Evolutionary conservation across 2,329 filamentous ascomycete genomes (phyloP), one percentile per base, ranked within the genome.

Genomic region (Exophiala viscosa): DNA sequence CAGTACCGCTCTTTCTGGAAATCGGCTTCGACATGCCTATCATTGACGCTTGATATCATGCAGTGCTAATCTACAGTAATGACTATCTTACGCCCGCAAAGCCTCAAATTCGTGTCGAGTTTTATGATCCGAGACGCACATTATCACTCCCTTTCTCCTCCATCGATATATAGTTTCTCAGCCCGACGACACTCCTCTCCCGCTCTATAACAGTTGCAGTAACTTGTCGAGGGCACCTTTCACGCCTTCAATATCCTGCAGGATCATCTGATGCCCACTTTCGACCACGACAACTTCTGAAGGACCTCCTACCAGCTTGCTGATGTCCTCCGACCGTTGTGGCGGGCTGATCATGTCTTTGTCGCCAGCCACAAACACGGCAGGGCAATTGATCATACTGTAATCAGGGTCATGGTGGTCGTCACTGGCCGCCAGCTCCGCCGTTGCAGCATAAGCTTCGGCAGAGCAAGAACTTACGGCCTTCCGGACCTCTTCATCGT

Each of bases 341-440:
- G 62, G 38, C 3, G 67, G 64, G 23, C 63, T 66, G 18, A 70
- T 69, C 7, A 58, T 51, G 48, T 69, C 67, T 45, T 63, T 57
- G 42, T 68, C 65, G 2, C 67, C 67, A 1, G 64, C 64, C 2
- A 70, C 60, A 18, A 69, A 62, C 1, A 67, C 51, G 5, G 58
- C 47, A 1, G 66, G 66, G 35, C 65, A 67, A 28, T 45, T 60
- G 49, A 70, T 69, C 9, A 51, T 51, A 10, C 54, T 23, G 46
- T 69, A 69, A 36, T 68, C 62, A 0, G 68, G 67, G 45, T 70
- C 67, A 17, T 58, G 48, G 48, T 69, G 68, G 9, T 48, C 46
- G 5, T 57, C 55, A 14, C 62, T 62, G n/a, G 66, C 66, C 8
- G 65, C 50, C 8, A 63, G 61, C 47, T 68, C 66, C 34, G 62